A percentile compares a stretch with the other conserved stretches of the same genome.
phyloP scores from a whole-genome alignment of 116 monocot genomes.

The Dioscorea cayenensis region DNA sequence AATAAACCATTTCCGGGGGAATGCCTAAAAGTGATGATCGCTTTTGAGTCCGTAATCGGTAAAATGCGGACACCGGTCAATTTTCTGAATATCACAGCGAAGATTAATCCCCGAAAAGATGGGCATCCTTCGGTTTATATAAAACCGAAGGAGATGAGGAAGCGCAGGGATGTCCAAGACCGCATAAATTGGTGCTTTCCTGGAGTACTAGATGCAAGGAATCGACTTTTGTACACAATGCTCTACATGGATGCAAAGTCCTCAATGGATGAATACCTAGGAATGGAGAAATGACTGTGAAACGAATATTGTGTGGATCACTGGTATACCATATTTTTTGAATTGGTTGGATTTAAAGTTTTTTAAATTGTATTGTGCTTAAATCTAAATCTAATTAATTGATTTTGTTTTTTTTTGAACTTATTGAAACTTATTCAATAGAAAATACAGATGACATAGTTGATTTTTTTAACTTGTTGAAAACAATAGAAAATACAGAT shows the following conservation, averaged over 20 bases:
- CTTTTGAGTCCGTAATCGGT: conserved; percentile 18
- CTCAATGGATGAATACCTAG: not conserved
- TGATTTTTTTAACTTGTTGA: no score
- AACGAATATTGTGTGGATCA: no score
- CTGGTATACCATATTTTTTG: no score
- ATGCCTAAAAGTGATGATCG: conserved; percentile 22
- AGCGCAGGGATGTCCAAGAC: conserved; percentile 20
- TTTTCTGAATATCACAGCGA: conserved; percentile 49
- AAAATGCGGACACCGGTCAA: conserved; percentile 31
- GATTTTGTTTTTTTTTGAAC: not conserved
- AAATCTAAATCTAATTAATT: not conserved
- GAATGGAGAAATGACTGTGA: not conserved
- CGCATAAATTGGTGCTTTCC: conserved; percentile 78
- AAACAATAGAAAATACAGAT: not conserved
- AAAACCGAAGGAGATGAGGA: conserved; percentile 6
- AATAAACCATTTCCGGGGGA: conserved; percentile 21
- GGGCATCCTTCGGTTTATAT: conserved; percentile 48
- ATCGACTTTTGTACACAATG: conserved; percentile 46
- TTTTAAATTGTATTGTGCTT: no score
- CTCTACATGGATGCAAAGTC: conserved; percentile 7
- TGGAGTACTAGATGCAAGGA: conserved; percentile 64
- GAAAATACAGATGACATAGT: no score
- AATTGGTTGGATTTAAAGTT: no score
- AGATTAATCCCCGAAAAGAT: conserved; percentile 60
- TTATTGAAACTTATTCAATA: no score